These are phyloP conservation scores for Vitis vinifera DNA, from an alignment of 164 flowering plant species.

Conservation along the genomic window DNA sequence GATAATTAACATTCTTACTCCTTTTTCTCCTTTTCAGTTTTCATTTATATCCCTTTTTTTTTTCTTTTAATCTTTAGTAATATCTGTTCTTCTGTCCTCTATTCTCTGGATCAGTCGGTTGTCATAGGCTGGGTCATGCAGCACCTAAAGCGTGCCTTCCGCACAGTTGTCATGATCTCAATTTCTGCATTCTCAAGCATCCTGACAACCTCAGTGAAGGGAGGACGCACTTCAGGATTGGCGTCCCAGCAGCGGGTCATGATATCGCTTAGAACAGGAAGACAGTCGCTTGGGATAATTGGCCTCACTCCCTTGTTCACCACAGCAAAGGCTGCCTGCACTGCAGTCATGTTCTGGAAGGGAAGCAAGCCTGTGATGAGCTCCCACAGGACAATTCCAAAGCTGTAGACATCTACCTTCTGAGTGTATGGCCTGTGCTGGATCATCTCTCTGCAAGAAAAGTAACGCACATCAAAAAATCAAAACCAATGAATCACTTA, in stretches of 20 bases:
- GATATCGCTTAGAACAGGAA: constrained; percentile 70
- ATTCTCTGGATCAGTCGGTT: constrained; percentile 38
- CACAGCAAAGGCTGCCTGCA: constrained; percentile 95
- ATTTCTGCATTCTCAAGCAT: constrained; percentile 87
- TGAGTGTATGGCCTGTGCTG: constrained; percentile 90
- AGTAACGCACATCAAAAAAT: neutral
- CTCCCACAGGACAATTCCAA: constrained; percentile 95
- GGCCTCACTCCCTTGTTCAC: constrained; percentile 86
- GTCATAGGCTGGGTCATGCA: constrained; percentile 80
- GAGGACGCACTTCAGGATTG: constrained; percentile 79
- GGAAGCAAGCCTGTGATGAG: constrained; percentile 86
- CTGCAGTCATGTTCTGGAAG: constrained; percentile 89
- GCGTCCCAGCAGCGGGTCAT: constrained; percentile 94
- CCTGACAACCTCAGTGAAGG: constrained; percentile 68
- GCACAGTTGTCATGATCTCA: constrained; percentile 74
- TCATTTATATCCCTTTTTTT: too few species aligned
- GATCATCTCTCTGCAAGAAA: constrained; percentile 79
- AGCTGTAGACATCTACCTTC: constrained; percentile 92
- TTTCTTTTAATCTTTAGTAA: too few species aligned
- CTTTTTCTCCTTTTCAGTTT: too few species aligned
- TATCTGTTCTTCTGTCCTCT: neutral
- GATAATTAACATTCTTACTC: too few species aligned
- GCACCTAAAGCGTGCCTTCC: constrained; percentile 90
- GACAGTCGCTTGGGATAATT: constrained; percentile 64
- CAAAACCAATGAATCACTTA: neutral